Conservation (phyloP, 495 filamentous ascomycete genomes). For the Neurospora sp. region DNA sequence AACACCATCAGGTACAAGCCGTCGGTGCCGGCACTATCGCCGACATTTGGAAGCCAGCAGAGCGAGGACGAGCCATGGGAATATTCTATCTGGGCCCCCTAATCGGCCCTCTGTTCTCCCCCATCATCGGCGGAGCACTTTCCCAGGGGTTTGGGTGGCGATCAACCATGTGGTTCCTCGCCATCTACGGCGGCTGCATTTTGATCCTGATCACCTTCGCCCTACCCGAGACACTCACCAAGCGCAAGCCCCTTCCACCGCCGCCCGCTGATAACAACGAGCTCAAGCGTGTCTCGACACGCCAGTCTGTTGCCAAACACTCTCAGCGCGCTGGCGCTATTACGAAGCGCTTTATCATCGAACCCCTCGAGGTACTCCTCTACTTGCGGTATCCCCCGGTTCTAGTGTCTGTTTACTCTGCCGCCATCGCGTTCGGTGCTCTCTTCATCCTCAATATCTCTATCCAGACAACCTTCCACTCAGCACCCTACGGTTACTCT, state of each 20-base stretch:
- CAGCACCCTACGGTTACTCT: slow-evolving; percentile 62
- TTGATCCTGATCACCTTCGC: slow-evolving; percentile 54
- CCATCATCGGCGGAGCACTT: slow-evolving; percentile 78
- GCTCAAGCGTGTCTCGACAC: slow-evolving; percentile 52
- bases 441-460: slow-evolving; percentile 86
- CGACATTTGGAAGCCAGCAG: slow-evolving; percentile 76
- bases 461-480: slow-evolving; percentile 65
- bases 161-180: slow-evolving; percentile 79
- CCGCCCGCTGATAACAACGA: not conserved
- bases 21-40: slow-evolving; percentile 90
- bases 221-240: slow-evolving; percentile 59
- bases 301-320: slow-evolving; percentile 46
- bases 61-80: slow-evolving; percentile 83
- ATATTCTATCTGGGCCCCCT: slow-evolving; percentile 87
- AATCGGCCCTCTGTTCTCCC: slow-evolving; percentile 72
- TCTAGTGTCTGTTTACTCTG: slow-evolving; percentile 68
- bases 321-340: slow-evolving; percentile 43
- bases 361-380: slow-evolving; percentile 69
- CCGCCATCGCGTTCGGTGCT: slow-evolving; percentile 69
- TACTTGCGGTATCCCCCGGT: slow-evolving; percentile 77
- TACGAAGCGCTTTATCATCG: slow-evolving; percentile 60
- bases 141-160: slow-evolving; percentile 68
- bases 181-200: slow-evolving; percentile 60
- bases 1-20: slow-evolving; percentile 52
- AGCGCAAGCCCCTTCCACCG: slow-evolving; percentile 9